Evolutionary conservation across 78 protist genomes (phyloP).

Genomic region (Cyanophora paradoxa): DNA sequence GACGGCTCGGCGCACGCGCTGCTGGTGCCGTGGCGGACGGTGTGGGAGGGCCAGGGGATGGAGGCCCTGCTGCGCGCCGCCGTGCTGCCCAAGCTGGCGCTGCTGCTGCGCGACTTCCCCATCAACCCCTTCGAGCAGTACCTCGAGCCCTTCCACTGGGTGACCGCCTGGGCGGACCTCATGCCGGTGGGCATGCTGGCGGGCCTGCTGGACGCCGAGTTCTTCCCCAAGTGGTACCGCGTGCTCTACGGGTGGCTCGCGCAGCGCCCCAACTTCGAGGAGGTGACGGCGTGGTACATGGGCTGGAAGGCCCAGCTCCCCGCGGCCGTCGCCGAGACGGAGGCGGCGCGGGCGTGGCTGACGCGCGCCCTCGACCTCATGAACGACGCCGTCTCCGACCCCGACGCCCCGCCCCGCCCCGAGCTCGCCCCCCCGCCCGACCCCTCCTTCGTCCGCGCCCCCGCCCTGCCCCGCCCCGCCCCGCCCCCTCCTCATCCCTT

Average conservation of each 20-base stretch:
- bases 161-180: neutral
- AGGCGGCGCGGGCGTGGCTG: neutral
- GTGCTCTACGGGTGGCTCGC: neutral
- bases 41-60: neutral
- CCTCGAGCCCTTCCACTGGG: neutral
- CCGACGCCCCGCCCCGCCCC: neutral
- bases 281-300: neutral
- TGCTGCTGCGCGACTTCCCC: neutral
- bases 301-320: neutral
- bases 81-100: neutral
- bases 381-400: neutral
- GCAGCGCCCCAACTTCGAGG: neutral
- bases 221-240: neutral
- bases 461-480: too few species aligned
- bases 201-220: too few species aligned
- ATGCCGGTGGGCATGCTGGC: neutral
- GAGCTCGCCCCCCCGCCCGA: too few species aligned
- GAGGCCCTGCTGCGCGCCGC: neutral
- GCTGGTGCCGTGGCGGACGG: neutral
- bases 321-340: neutral
- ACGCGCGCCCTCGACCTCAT: neutral
- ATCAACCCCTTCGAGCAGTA: constrained; percentile 1
- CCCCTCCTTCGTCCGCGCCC: too few species aligned
- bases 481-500: too few species aligned
- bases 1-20: neutral